Evolutionary conservation across 2,329 filamentous ascomycete species (phyloP), one percentile per base, ranked within the genome.

Genomic region (Alternaria incomplexa): DNA sequence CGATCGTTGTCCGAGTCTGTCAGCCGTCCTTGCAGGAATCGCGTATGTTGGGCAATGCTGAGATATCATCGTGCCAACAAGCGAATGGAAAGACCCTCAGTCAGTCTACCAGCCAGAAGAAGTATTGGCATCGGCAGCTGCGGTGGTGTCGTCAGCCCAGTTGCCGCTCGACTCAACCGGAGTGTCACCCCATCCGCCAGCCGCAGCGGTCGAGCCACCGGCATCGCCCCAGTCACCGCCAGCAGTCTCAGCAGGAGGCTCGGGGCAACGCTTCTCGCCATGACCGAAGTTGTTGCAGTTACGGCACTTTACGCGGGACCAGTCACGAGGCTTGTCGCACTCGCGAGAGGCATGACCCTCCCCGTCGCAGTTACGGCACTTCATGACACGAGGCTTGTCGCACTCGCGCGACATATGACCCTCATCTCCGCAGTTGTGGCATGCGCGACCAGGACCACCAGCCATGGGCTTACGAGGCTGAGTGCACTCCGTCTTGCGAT

Each of bases 361-460:
- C 44, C 86, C 77, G 20, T 88, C 88, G 68, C 90, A 91, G 79
- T 91, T 91, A 71, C 84, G 81, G 77, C 85, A 87, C 67, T 76
- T 78, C n/a, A 77, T 69, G 15, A 76, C 71, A 2, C 66, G 68
- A 20, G 72, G 71, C 44, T 79, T 69, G 26, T 71, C 50, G 50
- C 77, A 79, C 0, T 72, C 68, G 3, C 63, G 66, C 13, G 69
- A 72, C 30, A 73, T 68, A 46, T 79, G 77, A 5, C 74, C 77
- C 1, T 59, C 60, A 22, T 74, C 48, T 8, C 68, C 65, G 57
- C 77, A 80, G 62, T 75, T 76, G 64, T 68, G 67, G 56, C 74
- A 76, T 5, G 69, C 43, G 40, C 67, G 67, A 20, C 67, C 68
- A 36, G 67, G 62, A 11, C 67, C 68, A 47, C 72, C 69, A 20